These are phyloP conservation scores for Metschnikowia amazonensis DNA, from an alignment of 805 yeast genomes.

Conservation along the genomic window DNA sequence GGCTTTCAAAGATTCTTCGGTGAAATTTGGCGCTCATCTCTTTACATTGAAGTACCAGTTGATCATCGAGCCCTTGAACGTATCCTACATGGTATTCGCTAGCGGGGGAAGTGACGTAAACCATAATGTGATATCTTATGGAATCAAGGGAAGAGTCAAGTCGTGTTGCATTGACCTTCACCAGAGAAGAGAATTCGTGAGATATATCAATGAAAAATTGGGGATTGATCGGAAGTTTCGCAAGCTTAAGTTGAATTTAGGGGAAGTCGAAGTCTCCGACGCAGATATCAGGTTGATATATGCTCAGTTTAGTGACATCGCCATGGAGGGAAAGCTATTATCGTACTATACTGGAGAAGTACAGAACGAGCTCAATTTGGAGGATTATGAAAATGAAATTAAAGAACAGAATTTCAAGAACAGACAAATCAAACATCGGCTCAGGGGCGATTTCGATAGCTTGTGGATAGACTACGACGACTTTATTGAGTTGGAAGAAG, in stretches of 20 bases:
- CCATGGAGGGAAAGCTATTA: slow-evolving; percentile 28
- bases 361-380: slow-evolving; percentile 9
- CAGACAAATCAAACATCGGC: neutral
- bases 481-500: slow-evolving; percentile 62
- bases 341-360: slow-evolving; percentile 17
- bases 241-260: slow-evolving; percentile 59
- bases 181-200: slow-evolving; percentile 34
- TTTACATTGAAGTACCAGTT: slow-evolving; percentile 41
- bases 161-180: slow-evolving; percentile 38
- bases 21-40: slow-evolving; percentile 38
- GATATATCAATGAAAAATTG: slow-evolving; percentile 37
- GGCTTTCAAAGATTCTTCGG: slow-evolving; percentile 22
- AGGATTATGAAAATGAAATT: slow-evolving; percentile 10
- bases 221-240: slow-evolving; percentile 35
- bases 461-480: slow-evolving; percentile 78
- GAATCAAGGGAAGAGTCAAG: slow-evolving; percentile 34
- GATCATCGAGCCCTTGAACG: slow-evolving; percentile 36
- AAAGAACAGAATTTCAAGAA: slow-evolving; percentile 4
- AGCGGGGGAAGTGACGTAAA: slow-evolving; percentile 21
- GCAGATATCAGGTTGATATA: slow-evolving; percentile 67
- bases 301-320: slow-evolving; percentile 59
- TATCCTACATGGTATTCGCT: slow-evolving; percentile 36
- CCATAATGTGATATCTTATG: slow-evolving; percentile 33
- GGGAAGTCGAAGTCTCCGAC: slow-evolving; percentile 63
- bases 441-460: slow-evolving; percentile 25